A percentile compares a stretch with the other conserved stretches of the same genome.
These are phyloP conservation scores for Leishmania mexicana DNA, from an alignment of 208 protist species.

Conservation along the genomic window DNA sequence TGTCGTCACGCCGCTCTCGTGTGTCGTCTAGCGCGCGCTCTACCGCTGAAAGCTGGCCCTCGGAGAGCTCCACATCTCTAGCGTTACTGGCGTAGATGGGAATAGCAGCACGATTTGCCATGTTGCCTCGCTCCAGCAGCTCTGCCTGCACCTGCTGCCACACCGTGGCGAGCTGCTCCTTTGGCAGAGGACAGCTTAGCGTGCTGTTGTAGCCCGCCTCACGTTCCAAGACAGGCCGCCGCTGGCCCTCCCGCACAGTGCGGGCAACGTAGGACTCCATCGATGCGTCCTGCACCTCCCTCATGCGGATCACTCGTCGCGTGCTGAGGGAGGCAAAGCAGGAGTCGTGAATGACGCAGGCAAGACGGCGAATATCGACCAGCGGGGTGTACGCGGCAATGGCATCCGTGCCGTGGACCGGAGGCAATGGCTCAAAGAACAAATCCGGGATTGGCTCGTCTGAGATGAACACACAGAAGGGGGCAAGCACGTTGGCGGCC, in stretches of 20 bases:
- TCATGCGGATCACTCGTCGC: conserved; percentile 45
- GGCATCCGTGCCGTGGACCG: conserved; percentile 27
- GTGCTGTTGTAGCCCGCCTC: conserved; percentile 26
- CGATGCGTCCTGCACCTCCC: conserved; percentile 29
- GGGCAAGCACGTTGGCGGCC: neutral
- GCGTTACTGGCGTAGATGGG: conserved; percentile 60
- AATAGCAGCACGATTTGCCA: conserved; percentile 49
- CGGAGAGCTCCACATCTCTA: conserved; percentile 35
- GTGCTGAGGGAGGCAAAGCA: conserved; percentile 46
- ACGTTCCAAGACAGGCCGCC: conserved; percentile 13
- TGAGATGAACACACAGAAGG: conserved; percentile 51
- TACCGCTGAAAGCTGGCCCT: conserved; percentile 41
- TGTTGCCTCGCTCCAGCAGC: conserved; percentile 34
- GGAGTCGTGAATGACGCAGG: conserved; percentile 42
- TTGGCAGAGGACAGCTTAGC: conserved; percentile 48
- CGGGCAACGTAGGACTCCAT: conserved; percentile 32
- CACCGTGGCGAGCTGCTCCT: conserved; percentile 59
- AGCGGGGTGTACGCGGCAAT: conserved; percentile 29
- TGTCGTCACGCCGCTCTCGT: conserved; percentile 42
- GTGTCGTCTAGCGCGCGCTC: conserved; percentile 40
- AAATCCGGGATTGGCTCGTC: conserved; percentile 48
- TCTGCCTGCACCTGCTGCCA: conserved; percentile 52
- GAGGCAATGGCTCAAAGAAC: conserved; percentile 47
- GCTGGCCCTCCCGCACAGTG: conserved; percentile 16
- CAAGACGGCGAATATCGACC: conserved; percentile 40